Evolutionary conservation across 208 protist species (phyloP).

Genomic region (Phytomonas sp.): DNA sequence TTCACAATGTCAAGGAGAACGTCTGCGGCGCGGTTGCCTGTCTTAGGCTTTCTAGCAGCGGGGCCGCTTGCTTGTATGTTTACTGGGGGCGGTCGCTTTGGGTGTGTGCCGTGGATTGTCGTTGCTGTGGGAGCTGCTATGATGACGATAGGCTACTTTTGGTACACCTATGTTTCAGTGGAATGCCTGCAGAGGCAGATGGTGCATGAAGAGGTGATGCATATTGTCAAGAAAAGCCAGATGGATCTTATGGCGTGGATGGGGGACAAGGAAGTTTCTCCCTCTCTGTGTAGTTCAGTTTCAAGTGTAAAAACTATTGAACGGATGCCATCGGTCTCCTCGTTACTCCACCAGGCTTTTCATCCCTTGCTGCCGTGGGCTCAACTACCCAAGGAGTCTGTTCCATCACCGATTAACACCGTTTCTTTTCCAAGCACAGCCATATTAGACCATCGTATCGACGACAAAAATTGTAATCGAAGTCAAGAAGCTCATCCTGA

Average conservation of each 20-base stretch:
- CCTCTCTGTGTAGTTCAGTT: neutral
- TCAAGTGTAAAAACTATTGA: neutral
- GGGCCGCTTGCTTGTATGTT: conserved; percentile 13
- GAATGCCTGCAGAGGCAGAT: conserved; percentile 20
- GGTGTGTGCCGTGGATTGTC: conserved; percentile 13
- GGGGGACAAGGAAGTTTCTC: neutral
- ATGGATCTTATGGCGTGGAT: conserved; percentile 4
- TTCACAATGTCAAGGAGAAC: conserved; percentile 36
- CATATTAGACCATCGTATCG: neutral
- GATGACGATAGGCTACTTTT: conserved; percentile 13
- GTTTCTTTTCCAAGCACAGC: neutral
- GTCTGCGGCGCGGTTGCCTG: conserved; percentile 42
- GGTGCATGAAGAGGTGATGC: conserved; percentile 29
- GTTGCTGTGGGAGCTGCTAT: conserved; percentile 20
- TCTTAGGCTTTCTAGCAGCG: conserved; percentile 20
- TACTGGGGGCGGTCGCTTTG: neutral
- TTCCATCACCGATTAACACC: neutral
- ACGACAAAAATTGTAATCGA: neutral
- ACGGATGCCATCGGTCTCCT: neutral
- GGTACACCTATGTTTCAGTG: conserved; percentile 18
- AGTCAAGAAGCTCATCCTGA: neutral
- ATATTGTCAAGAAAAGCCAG: conserved; percentile 13
- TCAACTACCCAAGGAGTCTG: neutral
- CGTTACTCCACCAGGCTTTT: neutral
- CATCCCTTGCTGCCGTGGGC: neutral